These are phyloP conservation scores for Nymphaea thermarum DNA, from an alignment of 164 flowering plant species.

Conservation along the genomic window DNA sequence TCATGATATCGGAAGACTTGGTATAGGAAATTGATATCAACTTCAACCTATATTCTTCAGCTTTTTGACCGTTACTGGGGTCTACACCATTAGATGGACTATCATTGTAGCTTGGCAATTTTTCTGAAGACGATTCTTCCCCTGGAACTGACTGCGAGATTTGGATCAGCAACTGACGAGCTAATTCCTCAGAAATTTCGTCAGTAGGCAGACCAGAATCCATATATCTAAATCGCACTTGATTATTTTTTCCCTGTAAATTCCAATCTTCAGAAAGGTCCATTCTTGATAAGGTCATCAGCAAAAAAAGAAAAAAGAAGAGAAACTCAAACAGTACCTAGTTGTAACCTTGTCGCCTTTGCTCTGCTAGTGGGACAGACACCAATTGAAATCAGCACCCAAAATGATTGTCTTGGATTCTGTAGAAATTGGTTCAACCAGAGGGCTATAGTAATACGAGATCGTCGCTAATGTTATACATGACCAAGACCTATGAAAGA, in stretches of 20 bases:
- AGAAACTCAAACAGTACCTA: not conserved
- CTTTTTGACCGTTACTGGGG: not conserved
- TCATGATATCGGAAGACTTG: not conserved
- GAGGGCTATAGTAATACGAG: too few species aligned
- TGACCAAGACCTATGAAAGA: not conserved
- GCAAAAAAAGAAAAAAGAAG: too few species aligned
- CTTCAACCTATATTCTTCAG: conserved; percentile 2
- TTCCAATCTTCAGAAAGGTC: not conserved
- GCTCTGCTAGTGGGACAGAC: not conserved
- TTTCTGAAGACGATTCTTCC: conserved; percentile 1
- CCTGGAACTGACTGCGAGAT: conserved; percentile 11
- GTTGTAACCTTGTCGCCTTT: not conserved
- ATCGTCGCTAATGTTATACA: too few species aligned
- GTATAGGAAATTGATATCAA: too few species aligned
- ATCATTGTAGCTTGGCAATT: not conserved
- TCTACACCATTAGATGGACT: not conserved
- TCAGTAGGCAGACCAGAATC: not conserved
- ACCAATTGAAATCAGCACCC: not conserved
- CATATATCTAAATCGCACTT: not conserved
- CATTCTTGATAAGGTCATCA: not conserved
- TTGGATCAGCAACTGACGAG: conserved; percentile 12
- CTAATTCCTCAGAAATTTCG: conserved; percentile 8
- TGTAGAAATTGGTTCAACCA: too few species aligned
- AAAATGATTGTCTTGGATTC: not conserved
- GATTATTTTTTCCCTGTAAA: not conserved